Base-by-base conservation (phyloP, 148 eudicot species). In the Diospyros kaki region DNA sequence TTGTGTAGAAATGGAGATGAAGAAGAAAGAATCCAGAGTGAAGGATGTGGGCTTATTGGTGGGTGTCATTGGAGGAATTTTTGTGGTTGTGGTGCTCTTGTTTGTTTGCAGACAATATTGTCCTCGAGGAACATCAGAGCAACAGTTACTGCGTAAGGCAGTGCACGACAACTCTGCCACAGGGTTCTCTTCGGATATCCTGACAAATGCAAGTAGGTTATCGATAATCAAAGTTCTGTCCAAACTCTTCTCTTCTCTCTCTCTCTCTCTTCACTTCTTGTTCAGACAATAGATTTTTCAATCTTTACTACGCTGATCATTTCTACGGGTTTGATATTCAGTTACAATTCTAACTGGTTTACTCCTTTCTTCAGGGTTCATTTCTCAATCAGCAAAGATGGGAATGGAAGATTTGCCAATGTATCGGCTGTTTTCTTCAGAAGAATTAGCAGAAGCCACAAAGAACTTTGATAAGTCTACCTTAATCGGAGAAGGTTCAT, bases 171-270 rank as follows among this genome's bases (percentile, higher is more conserved):
- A 68, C 64, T 74, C 87, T 7, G 80, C 71, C 28, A 70, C 84
- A n/a, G 85, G 84, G 56, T 77, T 85, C 56, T 84, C 92, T 52
- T 73, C 92, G 8, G 87, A 86, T 66, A 77, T 87, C 70, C 75
- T 91, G 67, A 87, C 90, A 69, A 89, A 77, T 87, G 96, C 92
- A 73, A 88, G 96, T 91, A 91, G 11, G 92, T 87, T 46, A 54
- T 52, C 58, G 6, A 43, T 46, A 69, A 9, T 68, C 54, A 52
- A 17, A 65, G 18, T 42, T 46, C 58, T 7, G 44, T 14, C 67
- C 54, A 14, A 18, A 60, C 52, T 42, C 42, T 9, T 38, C 38
- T n/a, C n/a, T n/a, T n/a, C n/a, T n/a, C n/a, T 6, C 41, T 68
- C n/a, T 68, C 55, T 28, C 28, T 28, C 0, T n/a, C 0, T 28